Conservation (phyloP, 257 asterid genomes). For the Plectranthus barbatus region DNA sequence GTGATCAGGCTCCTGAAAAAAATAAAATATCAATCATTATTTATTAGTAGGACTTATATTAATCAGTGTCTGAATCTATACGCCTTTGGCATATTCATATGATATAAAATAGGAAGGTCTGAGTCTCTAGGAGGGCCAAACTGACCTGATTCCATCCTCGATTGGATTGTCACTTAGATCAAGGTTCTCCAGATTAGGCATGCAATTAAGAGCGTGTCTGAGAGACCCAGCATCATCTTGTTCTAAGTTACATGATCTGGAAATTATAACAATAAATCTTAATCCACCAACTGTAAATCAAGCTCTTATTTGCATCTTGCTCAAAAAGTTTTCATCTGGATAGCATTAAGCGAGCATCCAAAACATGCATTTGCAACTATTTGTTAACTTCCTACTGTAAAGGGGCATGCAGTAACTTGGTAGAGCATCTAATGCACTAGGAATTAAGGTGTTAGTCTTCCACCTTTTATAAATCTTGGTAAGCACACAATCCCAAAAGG, state of each 20-base stretch:
- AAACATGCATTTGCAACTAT: constrained; percentile 4
- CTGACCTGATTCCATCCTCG: constrained; percentile 72
- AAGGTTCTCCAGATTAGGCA: constrained; percentile 77
- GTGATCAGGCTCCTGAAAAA: constrained; percentile 56
- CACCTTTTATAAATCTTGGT: no score
- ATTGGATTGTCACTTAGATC: constrained; percentile 82
- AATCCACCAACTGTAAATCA: constrained; percentile 2
- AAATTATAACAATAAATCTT: constrained; percentile 11
- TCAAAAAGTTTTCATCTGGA: background rate
- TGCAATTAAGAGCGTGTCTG: constrained; percentile 44
- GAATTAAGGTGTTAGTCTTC: no score
- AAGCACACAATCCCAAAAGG: no score
- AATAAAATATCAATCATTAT: background rate
- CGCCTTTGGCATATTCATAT: constrained; percentile 10
- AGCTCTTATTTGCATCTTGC: constrained; percentile 1
- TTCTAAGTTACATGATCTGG: constrained; percentile 59
- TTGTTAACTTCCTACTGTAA: background rate
- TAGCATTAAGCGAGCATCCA: constrained; percentile 1
- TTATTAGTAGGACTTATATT: background rate
- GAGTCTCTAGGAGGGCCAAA: constrained; percentile 7
- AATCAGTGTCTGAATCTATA: background rate
- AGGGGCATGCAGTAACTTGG: no score
- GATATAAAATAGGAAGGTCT: background rate
- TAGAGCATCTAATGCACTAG: no score
- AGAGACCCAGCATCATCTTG: constrained; percentile 60